A percentile compares a stretch with the other conserved stretches of the same genome.
Evolutionary conservation across 352 stramenopile genomes (phyloP).

Genomic region (Phytophthora boehmeriae): DNA sequence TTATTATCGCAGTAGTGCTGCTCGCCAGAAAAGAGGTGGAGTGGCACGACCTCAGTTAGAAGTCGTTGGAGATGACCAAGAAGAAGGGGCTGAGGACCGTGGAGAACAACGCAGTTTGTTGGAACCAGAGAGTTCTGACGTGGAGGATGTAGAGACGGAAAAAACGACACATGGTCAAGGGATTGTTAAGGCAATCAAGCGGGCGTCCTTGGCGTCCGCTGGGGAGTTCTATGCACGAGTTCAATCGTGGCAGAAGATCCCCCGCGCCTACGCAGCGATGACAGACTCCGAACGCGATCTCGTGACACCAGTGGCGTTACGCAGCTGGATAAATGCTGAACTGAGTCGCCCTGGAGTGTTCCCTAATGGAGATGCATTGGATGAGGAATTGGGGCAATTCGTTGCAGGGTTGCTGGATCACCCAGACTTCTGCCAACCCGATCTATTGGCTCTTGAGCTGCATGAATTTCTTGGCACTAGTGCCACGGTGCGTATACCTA

Average conservation of each 20-base stretch:
- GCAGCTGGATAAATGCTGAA: constrained; percentile 53
- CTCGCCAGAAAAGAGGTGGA: no score
- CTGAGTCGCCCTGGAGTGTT: constrained; percentile 41
- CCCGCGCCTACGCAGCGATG: constrained; percentile 44
- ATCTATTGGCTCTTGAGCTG: constrained; percentile 67
- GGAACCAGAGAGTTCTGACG: constrained; percentile 9
- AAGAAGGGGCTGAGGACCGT: not conserved
- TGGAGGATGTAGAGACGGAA: not conserved
- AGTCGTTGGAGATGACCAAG: not conserved
- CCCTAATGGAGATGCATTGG: constrained; percentile 37
- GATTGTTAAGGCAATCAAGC: constrained; percentile 33
- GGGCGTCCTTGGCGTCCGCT: constrained; percentile 31
- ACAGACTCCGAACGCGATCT: constrained; percentile 30
- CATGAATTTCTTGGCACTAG: constrained; percentile 66
- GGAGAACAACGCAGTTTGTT: constrained; percentile 26
- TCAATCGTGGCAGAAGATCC: constrained; percentile 54
- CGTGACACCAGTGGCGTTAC: constrained; percentile 24
- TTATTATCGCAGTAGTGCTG: no score
- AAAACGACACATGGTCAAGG: not conserved
- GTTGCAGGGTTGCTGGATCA: constrained; percentile 67
- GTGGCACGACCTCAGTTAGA: no score
- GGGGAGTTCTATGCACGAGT: constrained; percentile 51
- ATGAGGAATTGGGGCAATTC: constrained; percentile 72
- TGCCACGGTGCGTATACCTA: constrained; percentile 31
- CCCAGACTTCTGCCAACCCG: constrained; percentile 72